These are phyloP conservation scores for Penicillium decumbens DNA, from an alignment of 2,329 filamentous ascomycete genomes.

Conservation along the genomic window DNA sequence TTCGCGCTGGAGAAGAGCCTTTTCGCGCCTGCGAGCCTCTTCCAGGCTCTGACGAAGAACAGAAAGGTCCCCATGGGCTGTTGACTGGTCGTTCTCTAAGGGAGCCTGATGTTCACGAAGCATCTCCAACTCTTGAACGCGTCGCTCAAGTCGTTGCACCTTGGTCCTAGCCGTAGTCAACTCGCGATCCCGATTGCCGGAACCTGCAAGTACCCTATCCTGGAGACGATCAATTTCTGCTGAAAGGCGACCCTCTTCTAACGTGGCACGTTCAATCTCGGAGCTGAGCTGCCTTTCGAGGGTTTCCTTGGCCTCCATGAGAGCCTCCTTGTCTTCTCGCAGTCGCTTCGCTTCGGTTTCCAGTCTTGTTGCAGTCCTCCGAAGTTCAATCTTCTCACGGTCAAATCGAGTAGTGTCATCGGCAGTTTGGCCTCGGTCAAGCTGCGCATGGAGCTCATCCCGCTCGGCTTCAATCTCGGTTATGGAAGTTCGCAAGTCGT, in stretches of 20 bases:
- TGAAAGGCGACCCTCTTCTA: slow-evolving; percentile 60
- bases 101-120: slow-evolving; percentile 54
- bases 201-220: slow-evolving; percentile 45
- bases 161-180: slow-evolving; percentile 54
- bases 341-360: slow-evolving; percentile 63
- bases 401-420: slow-evolving; percentile 59
- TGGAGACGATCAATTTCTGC: slow-evolving; percentile 49
- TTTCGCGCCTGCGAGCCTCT: slow-evolving; percentile 62
- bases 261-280: slow-evolving; percentile 61
- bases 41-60: slow-evolving; percentile 60
- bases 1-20: slow-evolving; percentile 62
- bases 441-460: slow-evolving; percentile 60
- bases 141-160: slow-evolving; percentile 61
- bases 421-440: slow-evolving; percentile 53
- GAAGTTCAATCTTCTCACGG: slow-evolving; percentile 64
- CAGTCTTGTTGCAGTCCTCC: slow-evolving; percentile 62
- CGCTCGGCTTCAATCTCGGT: slow-evolving; percentile 60
- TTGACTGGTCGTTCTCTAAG: slow-evolving; percentile 31
- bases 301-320: slow-evolving; percentile 54
- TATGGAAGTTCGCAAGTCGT: slow-evolving; percentile 53
- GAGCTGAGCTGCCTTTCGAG: slow-evolving; percentile 61
- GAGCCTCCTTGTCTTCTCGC: slow-evolving; percentile 58
- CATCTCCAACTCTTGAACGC: slow-evolving; percentile 46
- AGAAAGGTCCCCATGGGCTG: slow-evolving; percentile 50
- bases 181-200: slow-evolving; percentile 46